These are phyloP conservation scores for Colletotrichum spinosum DNA, from an alignment of 2,329 filamentous ascomycete species.

Conservation along the genomic window DNA sequence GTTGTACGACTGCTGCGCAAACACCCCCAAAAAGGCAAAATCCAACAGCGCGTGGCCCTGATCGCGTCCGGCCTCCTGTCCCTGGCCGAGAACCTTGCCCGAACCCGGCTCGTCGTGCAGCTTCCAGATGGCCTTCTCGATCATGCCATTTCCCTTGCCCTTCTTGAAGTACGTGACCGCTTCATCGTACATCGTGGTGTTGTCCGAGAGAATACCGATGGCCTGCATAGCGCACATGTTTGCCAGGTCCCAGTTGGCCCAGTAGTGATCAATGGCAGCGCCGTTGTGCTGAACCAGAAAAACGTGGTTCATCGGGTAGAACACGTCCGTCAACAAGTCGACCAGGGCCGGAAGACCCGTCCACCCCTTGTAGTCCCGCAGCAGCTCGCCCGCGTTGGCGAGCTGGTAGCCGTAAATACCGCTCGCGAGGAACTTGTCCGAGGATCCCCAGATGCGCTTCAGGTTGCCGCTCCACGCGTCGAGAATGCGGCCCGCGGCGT, in stretches of 20 bases:
- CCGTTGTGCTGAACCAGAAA: constrained; percentile 53
- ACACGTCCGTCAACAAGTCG: constrained; percentile 50
- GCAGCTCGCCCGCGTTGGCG: constrained; percentile 58
- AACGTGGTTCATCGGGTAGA: constrained; percentile 50
- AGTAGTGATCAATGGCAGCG: constrained; percentile 49
- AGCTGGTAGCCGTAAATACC: constrained; percentile 60
- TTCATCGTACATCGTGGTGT: constrained; percentile 52
- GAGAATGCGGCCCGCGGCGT: constrained; percentile 50
- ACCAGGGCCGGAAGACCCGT: constrained; percentile 40
- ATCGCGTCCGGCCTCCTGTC: constrained; percentile 56
- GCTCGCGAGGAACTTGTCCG: constrained; percentile 52
- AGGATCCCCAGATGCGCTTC: constrained; percentile 46
- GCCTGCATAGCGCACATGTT: constrained; percentile 55
- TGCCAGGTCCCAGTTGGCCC: constrained; percentile 58
- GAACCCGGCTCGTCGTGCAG: constrained; percentile 45
- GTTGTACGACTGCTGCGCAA: constrained; percentile 56
- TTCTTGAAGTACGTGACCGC: constrained; percentile 54
- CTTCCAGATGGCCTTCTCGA: constrained; percentile 48
- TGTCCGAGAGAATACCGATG: constrained; percentile 56
- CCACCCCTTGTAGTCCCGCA: constrained; percentile 50
- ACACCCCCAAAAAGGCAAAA: constrained; percentile 51
- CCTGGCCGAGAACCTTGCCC: constrained; percentile 48
- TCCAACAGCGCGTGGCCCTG: constrained; percentile 57
- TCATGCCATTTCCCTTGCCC: constrained; percentile 51
- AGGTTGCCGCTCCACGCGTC: constrained; percentile 52